Evolutionary conservation across 2,329 filamentous ascomycete genomes (phyloP).

Genomic region (Fusarium pininemorale): DNA sequence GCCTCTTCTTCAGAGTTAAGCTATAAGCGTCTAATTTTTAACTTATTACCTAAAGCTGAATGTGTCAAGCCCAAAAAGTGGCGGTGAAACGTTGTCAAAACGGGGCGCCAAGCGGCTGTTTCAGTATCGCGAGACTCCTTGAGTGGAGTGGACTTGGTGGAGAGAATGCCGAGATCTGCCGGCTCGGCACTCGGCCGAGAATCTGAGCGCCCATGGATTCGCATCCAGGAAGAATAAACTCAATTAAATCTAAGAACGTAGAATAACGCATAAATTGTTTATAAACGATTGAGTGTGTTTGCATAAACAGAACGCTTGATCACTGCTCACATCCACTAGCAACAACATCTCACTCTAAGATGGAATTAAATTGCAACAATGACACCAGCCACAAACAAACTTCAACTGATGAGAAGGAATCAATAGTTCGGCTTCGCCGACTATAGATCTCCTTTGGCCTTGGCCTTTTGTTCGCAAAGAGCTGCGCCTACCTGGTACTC

Average conservation of each 20-base stretch:
- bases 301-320: neutral
- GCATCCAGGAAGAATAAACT: neutral
- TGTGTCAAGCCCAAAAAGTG: neutral
- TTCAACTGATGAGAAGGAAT: no score
- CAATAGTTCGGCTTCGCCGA: accelerated
- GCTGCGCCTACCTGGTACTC: neutral
- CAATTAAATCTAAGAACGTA: neutral
- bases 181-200: neutral
- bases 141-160: neutral
- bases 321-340: neutral
- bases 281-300: neutral
- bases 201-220: neutral
- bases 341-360: no score
- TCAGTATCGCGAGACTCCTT: neutral
- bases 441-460: accelerated
- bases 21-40: neutral
- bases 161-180: neutral
- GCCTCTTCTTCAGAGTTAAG: neutral
- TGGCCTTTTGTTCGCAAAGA: neutral
- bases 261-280: neutral
- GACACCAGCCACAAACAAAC: no score
- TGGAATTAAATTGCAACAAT: no score
- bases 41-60: neutral
- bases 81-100: neutral
- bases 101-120: neutral